Conservation (phyloP, 108 stramenopile species). For the Epithemia pelagica region DNA sequence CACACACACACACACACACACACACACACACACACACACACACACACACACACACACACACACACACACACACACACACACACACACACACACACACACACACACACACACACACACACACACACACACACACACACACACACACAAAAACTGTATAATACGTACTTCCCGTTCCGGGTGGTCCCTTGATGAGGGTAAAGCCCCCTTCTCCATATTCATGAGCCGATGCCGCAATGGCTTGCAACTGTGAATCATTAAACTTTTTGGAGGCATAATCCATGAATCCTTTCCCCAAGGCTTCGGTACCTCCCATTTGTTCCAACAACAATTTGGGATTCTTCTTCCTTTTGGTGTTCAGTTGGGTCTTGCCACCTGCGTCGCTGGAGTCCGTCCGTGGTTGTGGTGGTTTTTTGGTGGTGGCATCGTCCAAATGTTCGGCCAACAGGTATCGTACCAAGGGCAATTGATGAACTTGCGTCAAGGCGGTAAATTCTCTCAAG, state of each 20-base stretch:
- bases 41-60: too few species aligned
- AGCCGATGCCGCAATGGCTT: slow-evolving; percentile 66
- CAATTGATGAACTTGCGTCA: slow-evolving; percentile 57
- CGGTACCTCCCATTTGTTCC: slow-evolving; percentile 54
- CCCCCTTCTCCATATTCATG: slow-evolving; percentile 78
- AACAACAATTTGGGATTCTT: slow-evolving; percentile 23
- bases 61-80: too few species aligned
- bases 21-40: too few species aligned
- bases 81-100: too few species aligned
- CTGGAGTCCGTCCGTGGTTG: background rate
- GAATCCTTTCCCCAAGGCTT: slow-evolving; percentile 78
- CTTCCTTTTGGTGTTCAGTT: background rate
- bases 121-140: too few species aligned
- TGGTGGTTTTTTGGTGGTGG: too few species aligned
- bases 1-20: too few species aligned
- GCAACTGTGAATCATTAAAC: slow-evolving; percentile 78
- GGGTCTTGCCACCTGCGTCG: background rate
- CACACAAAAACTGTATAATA: background rate
- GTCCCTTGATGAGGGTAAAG: slow-evolving; percentile 73
- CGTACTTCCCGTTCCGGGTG: slow-evolving; percentile 25
- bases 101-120: too few species aligned
- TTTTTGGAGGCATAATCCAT: slow-evolving; percentile 54
- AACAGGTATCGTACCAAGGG: slow-evolving; percentile 60
- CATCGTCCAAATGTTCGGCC: slow-evolving; percentile 31
- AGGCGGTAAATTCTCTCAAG: slow-evolving; percentile 74